Evolutionary conservation across 371 early-diverging fungal genomes (phyloP), one percentile per base, ranked within the genome.

Genomic region (Chytridiales sp.): DNA sequence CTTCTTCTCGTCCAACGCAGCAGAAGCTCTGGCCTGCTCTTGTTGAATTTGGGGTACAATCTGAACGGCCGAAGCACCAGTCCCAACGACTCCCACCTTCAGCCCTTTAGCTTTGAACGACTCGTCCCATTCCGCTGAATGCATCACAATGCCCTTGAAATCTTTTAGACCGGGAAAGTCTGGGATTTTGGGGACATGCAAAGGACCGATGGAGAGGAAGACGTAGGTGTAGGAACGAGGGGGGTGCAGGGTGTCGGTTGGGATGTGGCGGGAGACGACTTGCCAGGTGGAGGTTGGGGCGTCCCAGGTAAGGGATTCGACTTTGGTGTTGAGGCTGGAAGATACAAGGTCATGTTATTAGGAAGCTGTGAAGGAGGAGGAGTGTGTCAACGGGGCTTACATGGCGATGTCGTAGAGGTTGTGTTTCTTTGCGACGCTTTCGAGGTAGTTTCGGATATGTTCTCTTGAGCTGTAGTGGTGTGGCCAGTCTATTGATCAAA

Each of bases 401-500:
- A 62, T 67, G 24, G 76, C 76, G 35, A 81, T 70, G 17, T 73
- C 59, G 38, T 76, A 64, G 3, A 87, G 43, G 15, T 74, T 61
- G 51, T 82, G 62, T 30, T 82, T 79, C n/a, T 65, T 56, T 0
- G 81, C 79, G 13, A 82, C 79, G 5, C 61, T 43, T 3, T 72
- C 65, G 50, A 83, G 51, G 43, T 87, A 85, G 1, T 44, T 72
- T 36, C 66, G 67, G 36, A 87, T 84, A 59, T 85, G 83, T 13
- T 60, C 27, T 40, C 74, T 77, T 1, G 68, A 50, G 15, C 78
- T 67, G 53, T 72, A 83, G 5, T 66, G 55, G 3, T 68, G 22
- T 1, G 72, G 51, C 85, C 85, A 85, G 35, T 76, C 80, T 82
- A n/a, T n/a, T n/a, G 57, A 55, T 47, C 49, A 54, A 48, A 27